A percentile compares a stretch with the other conserved stretches of the same genome.
Conservation (phyloP, 2,329 filamentous ascomycete genomes). For the Fusarium sp. region DNA sequence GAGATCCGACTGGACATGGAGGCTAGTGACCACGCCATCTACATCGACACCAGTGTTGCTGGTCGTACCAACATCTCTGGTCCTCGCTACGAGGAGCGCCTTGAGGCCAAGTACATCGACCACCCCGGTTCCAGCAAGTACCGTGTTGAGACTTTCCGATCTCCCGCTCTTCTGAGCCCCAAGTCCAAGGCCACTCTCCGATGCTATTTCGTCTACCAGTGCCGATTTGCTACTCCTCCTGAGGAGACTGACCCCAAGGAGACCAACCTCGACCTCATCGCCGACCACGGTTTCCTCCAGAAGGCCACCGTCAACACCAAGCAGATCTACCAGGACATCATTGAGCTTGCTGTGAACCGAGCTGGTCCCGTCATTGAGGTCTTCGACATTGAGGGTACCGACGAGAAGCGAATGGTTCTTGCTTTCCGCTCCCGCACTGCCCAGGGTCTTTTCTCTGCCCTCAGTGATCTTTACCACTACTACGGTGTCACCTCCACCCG, state of each 20-base stretch:
- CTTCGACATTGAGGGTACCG: slow-evolving; percentile 91
- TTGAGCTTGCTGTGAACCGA: slow-evolving; percentile 83
- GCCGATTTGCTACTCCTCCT: slow-evolving; percentile 82
- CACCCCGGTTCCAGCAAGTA: slow-evolving; percentile 79
- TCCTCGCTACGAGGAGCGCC: slow-evolving; percentile 91
- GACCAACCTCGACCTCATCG: slow-evolving; percentile 90
- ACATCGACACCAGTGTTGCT: slow-evolving; percentile 96
- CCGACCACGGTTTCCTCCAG: slow-evolving; percentile 92
- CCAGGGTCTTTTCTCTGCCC: slow-evolving; percentile 90
- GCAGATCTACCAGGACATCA: slow-evolving; percentile 93
- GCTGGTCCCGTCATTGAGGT: slow-evolving; percentile 97
- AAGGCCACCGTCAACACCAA: slow-evolving; percentile 98
- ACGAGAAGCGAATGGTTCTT: slow-evolving; percentile 93
- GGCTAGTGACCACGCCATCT: slow-evolving; percentile 92
- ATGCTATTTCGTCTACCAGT: slow-evolving; percentile 99
- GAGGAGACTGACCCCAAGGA: slow-evolving; percentile 80
- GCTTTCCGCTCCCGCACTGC: slow-evolving; percentile 95
- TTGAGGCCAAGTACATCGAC: slow-evolving; percentile 96
- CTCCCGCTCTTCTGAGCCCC: slow-evolving; percentile 80
- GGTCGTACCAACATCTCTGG: slow-evolving; percentile 81
- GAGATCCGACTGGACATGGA: slow-evolving; percentile 98
- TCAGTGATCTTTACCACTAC: slow-evolving; percentile 98
- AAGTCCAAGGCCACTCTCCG: slow-evolving; percentile 83
- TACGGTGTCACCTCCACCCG: slow-evolving; percentile 95
- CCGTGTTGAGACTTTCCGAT: slow-evolving; percentile 97